Evolutionary conservation across 441 rosid species (phyloP), one percentile per base, ranked within the genome.

Genomic region (Cnidoscolus chayamansa): DNA sequence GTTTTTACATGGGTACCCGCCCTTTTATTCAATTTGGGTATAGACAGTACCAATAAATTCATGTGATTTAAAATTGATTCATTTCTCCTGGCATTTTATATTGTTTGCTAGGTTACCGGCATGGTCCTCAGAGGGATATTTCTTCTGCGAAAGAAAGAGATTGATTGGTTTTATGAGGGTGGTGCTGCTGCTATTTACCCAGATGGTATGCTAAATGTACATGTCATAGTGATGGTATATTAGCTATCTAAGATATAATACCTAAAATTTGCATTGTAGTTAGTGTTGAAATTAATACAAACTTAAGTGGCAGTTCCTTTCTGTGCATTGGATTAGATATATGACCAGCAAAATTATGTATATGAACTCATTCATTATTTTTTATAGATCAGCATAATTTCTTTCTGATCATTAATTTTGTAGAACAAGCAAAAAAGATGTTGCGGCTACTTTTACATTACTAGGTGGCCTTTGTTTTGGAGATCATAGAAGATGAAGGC

Each of bases 161-260:
- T 94, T 71, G 94, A 89, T 78, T 94, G 98, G 98, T 94, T 94
- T 85, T 94, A 94, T 19, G 90, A 90, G 71, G 97, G 98, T 72
- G 97, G 92, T 80, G 98, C 97, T 76, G 91, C 97, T 79, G 93
- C 97, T 77, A 89, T 94, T 75, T 92, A 50, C 76, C 98, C 98
- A 70, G 97, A 94, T 76, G 98, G 98, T 94, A 89, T 65, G 85
- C 19, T 74, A 37, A 60, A 43, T 63, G 72, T 59, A 19, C 30
- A 58, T 70, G 37, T n/a, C 43, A 19, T 65, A 58, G 20, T 71
- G 15, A 64, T 77, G 59, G 25, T 54, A 13, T 19, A 53, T 63
- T 20, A 31, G 55, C 37, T 31, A 30, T 60, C 10, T 47, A 64
- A 30, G 65, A 17, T 5, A 19, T 6, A 57, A 65, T 25, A 3